These are phyloP conservation scores for Sclerotinia sclerotiorum DNA, from an alignment of 2,329 filamentous ascomycete species.

Conservation along the genomic window DNA sequence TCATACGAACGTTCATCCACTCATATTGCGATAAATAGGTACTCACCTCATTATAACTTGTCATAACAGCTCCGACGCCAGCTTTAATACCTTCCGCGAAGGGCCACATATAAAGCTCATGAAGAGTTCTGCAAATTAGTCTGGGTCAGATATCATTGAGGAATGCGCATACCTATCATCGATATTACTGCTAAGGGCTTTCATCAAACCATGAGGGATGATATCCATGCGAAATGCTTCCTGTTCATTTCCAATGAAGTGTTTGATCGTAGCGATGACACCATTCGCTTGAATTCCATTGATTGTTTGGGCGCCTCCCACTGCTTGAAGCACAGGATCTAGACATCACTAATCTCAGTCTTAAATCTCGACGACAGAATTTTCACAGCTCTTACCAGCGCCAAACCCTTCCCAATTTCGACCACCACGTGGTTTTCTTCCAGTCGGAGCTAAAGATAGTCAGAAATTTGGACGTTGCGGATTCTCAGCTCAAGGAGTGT, in stretches of 20 bases:
- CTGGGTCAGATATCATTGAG: not conserved
- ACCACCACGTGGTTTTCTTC: conserved; percentile 69
- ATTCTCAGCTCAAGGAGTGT: not conserved
- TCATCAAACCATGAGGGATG: conserved; percentile 39
- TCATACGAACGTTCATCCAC: not conserved
- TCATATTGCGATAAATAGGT: not conserved
- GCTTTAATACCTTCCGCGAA: conserved; percentile 61
- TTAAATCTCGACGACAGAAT: not conserved
- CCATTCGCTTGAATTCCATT: conserved; percentile 57
- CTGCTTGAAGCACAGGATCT: conserved; percentile 64
- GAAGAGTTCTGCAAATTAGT: conserved; percentile 46
- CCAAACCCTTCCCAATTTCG: conserved; percentile 77
- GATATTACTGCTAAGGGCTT: conserved; percentile 48
- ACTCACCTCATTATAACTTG: conserved; percentile 65
- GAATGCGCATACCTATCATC: conserved; percentile 48
- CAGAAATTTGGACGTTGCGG: not conserved
- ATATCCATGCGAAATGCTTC: conserved; percentile 39
- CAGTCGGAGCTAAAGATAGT: conserved; percentile 57
- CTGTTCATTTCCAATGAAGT: conserved; percentile 54
- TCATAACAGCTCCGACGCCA: conserved; percentile 80
- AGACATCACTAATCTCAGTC: conserved; percentile 29
- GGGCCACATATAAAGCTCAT: conserved; percentile 61
- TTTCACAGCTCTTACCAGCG: conserved; percentile 26
- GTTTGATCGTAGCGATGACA: conserved; percentile 58
- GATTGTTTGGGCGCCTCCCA: conserved; percentile 52